These are phyloP conservation scores for Ganoderma sp. DNA, from an alignment of 1,284 basidiomycete genomes.

Conservation along the genomic window DNA sequence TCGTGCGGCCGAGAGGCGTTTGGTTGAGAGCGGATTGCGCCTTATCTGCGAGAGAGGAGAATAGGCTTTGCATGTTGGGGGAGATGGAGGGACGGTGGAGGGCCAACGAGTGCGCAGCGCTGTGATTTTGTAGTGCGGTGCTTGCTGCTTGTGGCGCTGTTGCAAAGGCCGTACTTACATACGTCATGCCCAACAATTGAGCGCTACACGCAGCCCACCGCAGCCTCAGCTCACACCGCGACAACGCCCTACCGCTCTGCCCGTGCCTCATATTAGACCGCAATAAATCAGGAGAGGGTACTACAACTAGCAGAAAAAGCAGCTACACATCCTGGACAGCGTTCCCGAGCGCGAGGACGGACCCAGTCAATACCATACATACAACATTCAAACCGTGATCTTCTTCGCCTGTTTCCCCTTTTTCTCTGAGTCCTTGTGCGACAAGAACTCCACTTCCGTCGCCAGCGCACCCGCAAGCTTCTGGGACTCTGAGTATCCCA, in stretches of 20 bases:
- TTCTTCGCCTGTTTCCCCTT: conserved; percentile 88
- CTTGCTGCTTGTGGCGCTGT: conserved; percentile 28
- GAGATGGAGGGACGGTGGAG: conserved; percentile 19
- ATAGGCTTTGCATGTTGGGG: conserved; percentile 61
- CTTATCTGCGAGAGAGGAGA: conserved; percentile 73
- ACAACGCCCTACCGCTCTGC: too few species aligned
- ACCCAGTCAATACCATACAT: conserved; percentile 18
- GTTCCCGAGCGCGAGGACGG: conserved; percentile 12
- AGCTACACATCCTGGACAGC: conserved; percentile 24
- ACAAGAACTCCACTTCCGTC: conserved; percentile 93
- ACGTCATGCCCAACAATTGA: conserved; percentile 24
- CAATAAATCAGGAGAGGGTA: conserved; percentile 29
- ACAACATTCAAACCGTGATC: conserved; percentile 63
- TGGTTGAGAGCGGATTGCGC: conserved; percentile 70
- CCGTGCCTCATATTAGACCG: conserved; percentile 27
- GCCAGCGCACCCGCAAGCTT: conserved; percentile 83
- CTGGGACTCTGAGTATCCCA: conserved; percentile 79
- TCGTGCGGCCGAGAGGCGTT: conserved; percentile 51
- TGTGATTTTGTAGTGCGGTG: conserved; percentile 22
- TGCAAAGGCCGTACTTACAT: conserved; percentile 27
- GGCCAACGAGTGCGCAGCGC: conserved; percentile 17
- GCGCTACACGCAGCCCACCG: conserved; percentile 19
- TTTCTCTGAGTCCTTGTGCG: conserved; percentile 95
- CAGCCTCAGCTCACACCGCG: background rate
- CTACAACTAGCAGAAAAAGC: conserved; percentile 32